A percentile compares a stretch with the other conserved stretches of the same genome.
These are phyloP conservation scores for Coniochaeta ligniaria DNA, from an alignment of 2,329 filamentous ascomycete species.

Conservation along the genomic window DNA sequence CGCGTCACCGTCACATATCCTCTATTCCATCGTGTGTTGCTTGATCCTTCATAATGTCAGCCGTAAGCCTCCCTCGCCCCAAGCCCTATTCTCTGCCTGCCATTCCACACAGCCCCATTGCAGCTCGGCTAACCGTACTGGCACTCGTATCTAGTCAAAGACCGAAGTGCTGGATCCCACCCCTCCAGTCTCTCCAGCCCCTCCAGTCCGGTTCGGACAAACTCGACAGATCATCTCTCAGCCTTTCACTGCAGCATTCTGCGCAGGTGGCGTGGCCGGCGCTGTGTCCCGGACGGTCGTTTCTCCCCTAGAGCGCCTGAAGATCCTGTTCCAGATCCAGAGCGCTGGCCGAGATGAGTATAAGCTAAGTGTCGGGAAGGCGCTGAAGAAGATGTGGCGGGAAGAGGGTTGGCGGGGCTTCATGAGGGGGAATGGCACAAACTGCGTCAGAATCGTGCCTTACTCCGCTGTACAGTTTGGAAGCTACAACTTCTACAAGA, in stretches of 20 bases:
- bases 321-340: slow-evolving; percentile 97
- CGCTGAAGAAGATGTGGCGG: slow-evolving; percentile 87
- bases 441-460: slow-evolving; percentile 95
- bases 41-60: slow-evolving; percentile 23
- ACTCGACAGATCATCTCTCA: slow-evolving; percentile 58
- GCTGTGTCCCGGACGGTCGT: slow-evolving; percentile 98
- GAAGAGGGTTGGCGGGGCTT: slow-evolving; percentile 97
- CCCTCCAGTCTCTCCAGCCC: slow-evolving; percentile 8
- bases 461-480: slow-evolving; percentile 98
- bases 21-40: not conserved
- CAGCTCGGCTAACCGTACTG: not conserved
- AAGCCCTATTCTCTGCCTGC: not conserved
- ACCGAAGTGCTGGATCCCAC: slow-evolving; percentile 3
- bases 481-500: slow-evolving; percentile 95
- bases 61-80: slow-evolving; percentile 14
- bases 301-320: slow-evolving; percentile 88
- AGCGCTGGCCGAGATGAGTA: slow-evolving; percentile 87
- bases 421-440: slow-evolving; percentile 96
- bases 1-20: not conserved
- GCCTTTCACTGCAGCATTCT: slow-evolving; percentile 84
- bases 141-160: not conserved
- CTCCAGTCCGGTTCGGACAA: slow-evolving; percentile 22
- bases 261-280: slow-evolving; percentile 87
- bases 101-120: not conserved
- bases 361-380: slow-evolving; percentile 83